Percentiles rank a stretch among this genome's conserved stretches.
These are phyloP conservation scores for Exophiala oligosperma DNA, from an alignment of 2,329 filamentous ascomycete species.

Conservation along the genomic window DNA sequence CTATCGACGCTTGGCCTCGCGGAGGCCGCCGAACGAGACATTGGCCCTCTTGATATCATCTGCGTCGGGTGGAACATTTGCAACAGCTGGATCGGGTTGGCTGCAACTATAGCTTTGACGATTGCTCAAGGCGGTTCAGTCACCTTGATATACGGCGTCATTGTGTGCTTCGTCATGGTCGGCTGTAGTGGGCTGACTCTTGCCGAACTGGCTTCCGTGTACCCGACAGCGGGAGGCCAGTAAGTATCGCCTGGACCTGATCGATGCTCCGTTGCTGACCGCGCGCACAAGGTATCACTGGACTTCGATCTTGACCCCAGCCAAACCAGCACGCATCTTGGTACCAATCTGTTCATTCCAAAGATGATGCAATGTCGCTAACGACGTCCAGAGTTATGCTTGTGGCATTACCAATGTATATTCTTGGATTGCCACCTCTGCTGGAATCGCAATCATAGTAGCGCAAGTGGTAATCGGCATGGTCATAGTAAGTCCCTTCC, in stretches of 20 bases:
- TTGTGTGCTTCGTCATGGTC: slow-evolving; percentile 29
- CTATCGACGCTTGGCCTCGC: no score
- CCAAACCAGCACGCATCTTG: no score
- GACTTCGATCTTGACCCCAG: slow-evolving; percentile 36
- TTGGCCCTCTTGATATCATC: slow-evolving; percentile 20
- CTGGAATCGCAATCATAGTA: slow-evolving; percentile 38
- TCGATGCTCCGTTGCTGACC: no score
- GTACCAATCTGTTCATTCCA: no score
- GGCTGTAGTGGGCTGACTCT: slow-evolving; percentile 32
- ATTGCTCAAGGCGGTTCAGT: slow-evolving; percentile 12
- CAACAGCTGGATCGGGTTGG: slow-evolving; percentile 30
- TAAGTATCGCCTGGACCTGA: no score
- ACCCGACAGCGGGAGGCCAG: slow-evolving; percentile 42
- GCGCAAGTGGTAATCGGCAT: slow-evolving; percentile 37
- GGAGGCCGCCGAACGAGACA: background rate
- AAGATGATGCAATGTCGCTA: no score
- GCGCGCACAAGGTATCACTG: slow-evolving; percentile 36
- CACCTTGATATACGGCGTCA: slow-evolving; percentile 2
- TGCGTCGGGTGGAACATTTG: slow-evolving; percentile 29
- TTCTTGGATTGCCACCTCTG: slow-evolving; percentile 43
- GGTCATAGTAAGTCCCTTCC: slow-evolving; percentile 11
- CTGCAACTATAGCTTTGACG: background rate
- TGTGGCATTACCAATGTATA: slow-evolving; percentile 28
- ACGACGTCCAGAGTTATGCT: slow-evolving; percentile 3
- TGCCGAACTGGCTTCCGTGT: slow-evolving; percentile 42